phyloP scores from a whole-genome alignment of 192 early-diverging fungal genomes.

The Entomortierella chlamydospora region DNA sequence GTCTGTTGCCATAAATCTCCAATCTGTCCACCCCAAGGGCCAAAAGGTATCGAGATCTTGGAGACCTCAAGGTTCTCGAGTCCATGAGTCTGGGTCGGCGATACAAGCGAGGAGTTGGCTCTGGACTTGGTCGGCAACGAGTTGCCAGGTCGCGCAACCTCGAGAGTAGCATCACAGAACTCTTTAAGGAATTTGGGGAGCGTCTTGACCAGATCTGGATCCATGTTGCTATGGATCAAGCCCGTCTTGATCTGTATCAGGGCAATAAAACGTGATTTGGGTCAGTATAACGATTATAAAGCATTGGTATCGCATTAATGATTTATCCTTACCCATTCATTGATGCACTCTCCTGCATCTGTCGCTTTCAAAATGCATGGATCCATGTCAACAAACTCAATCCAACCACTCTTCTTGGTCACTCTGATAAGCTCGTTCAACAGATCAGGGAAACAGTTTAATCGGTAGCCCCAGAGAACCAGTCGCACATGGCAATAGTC shows the following conservation, averaged over 20 bases:
- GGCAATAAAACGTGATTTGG: not conserved
- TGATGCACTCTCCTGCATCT: constrained; percentile 34
- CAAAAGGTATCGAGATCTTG: constrained; percentile 44
- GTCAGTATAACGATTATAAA: too few species aligned
- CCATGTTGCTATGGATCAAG: constrained; percentile 51
- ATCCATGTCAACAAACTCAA: constrained; percentile 54
- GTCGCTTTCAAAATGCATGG: constrained; percentile 43
- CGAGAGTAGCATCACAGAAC: constrained; percentile 29
- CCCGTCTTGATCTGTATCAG: constrained; percentile 39
- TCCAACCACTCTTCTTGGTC: constrained; percentile 49
- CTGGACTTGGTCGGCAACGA: not conserved
- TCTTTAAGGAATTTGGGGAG: constrained; percentile 40
- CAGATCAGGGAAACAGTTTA: constrained; percentile 40
- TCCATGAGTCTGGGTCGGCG: constrained; percentile 21
- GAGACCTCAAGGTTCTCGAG: constrained; percentile 23
- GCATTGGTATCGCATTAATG: not conserved
- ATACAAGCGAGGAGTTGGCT: not conserved
- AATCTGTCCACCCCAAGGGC: constrained; percentile 46
- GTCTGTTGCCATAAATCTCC: constrained; percentile 48
- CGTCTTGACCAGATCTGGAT: constrained; percentile 40
- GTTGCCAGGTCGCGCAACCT: not conserved
- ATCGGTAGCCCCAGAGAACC: constrained; percentile 43
- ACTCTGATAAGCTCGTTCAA: constrained; percentile 51
- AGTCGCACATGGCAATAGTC: constrained; percentile 56
- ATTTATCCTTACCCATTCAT: constrained; percentile 43